Evolutionary conservation across 2,329 filamentous ascomycete genomes (phyloP).

Genomic region (Colletotrichum sp.): DNA sequence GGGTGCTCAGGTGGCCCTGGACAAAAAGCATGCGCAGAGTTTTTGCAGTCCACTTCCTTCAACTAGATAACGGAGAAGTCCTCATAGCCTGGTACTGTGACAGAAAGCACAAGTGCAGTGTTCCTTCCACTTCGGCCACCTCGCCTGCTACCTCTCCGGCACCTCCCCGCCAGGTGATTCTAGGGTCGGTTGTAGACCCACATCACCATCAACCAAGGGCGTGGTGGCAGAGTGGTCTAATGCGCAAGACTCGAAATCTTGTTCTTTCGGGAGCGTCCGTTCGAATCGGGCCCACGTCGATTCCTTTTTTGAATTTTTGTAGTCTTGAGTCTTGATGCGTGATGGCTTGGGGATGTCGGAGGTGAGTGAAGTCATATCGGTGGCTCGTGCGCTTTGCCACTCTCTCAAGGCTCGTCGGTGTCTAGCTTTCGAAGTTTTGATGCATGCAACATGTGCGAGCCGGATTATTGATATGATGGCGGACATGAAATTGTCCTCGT

Average conservation of each 20-base stretch:
- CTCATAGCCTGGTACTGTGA: background rate
- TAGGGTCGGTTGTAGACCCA: background rate
- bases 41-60: no score
- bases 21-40: no score
- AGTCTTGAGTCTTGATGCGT: background rate
- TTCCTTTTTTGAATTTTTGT: background rate
- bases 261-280: conserved; percentile 31
- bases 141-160: background rate
- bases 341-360: accelerated
- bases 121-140: background rate
- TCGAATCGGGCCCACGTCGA: conserved; percentile 31
- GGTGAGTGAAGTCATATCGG: background rate
- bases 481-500: no score
- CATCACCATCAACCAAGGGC: background rate
- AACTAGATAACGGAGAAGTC: no score
- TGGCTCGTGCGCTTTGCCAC: background rate
- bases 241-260: conserved; percentile 31
- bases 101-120: background rate
- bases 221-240: conserved; percentile 21
- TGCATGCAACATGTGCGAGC: background rate
- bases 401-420: accelerated
- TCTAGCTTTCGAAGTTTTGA: accelerated
- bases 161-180: background rate
- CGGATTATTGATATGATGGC: background rate
- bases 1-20: no score